Conservation (phyloP, 2,329 filamentous ascomycete species). For the Clarireedia homoeocarpa region DNA sequence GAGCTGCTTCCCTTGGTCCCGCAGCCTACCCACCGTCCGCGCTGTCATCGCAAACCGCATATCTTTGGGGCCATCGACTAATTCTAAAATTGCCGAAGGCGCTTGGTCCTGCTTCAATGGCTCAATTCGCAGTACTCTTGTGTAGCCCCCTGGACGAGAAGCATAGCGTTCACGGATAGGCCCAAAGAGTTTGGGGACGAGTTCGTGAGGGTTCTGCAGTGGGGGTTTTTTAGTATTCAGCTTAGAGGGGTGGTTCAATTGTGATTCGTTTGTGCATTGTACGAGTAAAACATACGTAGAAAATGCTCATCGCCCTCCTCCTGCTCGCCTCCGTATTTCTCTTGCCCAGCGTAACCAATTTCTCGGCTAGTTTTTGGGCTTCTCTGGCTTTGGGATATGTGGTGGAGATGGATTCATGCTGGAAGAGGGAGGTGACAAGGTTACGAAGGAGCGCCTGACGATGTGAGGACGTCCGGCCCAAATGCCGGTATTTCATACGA, state of each 20-base stretch:
- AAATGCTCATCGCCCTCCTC: constrained; percentile 67
- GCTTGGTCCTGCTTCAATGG: constrained; percentile 83
- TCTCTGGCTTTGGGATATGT: constrained; percentile 98
- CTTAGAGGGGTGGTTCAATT: neutral
- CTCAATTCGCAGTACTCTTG: constrained; percentile 86
- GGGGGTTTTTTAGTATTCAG: constrained; percentile 9
- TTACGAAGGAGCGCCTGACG: constrained; percentile 90
- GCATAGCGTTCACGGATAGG: constrained; percentile 73
- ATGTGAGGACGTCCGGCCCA: constrained; percentile 79
- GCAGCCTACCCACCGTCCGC: constrained; percentile 64
- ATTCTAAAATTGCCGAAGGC: constrained; percentile 80
- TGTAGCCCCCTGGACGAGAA: constrained; percentile 81
- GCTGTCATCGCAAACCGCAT: constrained; percentile 94
- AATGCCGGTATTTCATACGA: constrained; percentile 77
- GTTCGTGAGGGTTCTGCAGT: constrained; percentile 54
- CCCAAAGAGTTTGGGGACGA: constrained; percentile 83
- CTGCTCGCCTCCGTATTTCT: constrained; percentile 78
- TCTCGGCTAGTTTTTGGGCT: constrained; percentile 86
- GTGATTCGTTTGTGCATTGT: neutral
- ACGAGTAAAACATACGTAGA: constrained; percentile 60
- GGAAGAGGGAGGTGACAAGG: constrained; percentile 88
- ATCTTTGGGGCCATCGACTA: constrained; percentile 90
- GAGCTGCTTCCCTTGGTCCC: constrained; percentile 46
- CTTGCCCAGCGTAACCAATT: constrained; percentile 90
- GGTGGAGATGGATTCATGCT: constrained; percentile 87